Percentiles rank a stretch among this genome's conserved stretches.
Evolutionary conservation across 768 basidiomycete species (phyloP).

Genomic region (Lactarius deliciosus): DNA sequence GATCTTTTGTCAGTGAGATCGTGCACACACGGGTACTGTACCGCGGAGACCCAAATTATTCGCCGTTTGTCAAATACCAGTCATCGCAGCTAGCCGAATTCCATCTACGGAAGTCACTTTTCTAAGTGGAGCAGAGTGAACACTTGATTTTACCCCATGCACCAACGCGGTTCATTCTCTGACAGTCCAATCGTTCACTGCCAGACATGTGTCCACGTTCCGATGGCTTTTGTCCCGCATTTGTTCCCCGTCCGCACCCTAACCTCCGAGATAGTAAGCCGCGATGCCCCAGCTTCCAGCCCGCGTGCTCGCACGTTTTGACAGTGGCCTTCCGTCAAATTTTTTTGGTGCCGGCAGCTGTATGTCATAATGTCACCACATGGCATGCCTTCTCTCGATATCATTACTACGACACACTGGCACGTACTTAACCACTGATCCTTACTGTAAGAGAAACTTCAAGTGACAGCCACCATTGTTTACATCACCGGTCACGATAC

Average conservation of each 20-base stretch:
- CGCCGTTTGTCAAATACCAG: neutral
- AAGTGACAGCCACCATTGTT: no score
- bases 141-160: neutral
- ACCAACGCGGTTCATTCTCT: neutral
- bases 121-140: neutral
- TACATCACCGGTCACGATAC: neutral
- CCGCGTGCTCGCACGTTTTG: neutral
- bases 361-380: neutral
- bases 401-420: neutral
- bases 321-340: neutral
- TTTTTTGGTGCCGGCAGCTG: neutral
- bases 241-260: neutral
- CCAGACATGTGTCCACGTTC: neutral
- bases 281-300: neutral
- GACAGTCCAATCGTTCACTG: neutral
- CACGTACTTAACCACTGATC: neutral
- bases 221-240: neutral
- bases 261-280: neutral
- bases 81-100: neutral
- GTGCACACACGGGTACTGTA: neutral
- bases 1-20: neutral
- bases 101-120: neutral
- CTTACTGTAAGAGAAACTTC: neutral
- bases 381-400: neutral
- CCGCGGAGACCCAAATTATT: neutral